phyloP scores from a whole-genome alignment of 371 early-diverging fungal genomes.

The Modicella reniformis region DNA sequence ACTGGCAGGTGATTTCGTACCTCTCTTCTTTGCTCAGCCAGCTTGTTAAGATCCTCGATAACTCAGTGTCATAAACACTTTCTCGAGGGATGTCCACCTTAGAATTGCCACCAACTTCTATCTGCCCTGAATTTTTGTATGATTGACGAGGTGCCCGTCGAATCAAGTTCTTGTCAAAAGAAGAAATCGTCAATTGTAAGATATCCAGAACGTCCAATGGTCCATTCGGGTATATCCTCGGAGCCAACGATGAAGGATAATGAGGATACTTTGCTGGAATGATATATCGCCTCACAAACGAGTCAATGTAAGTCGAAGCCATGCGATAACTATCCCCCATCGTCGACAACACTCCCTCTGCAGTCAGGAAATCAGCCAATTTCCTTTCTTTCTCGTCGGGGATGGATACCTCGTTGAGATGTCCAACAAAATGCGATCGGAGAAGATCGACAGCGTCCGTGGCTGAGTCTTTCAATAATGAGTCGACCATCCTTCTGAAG shows the following conservation, averaged over 20 bases:
- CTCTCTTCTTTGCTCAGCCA: not conserved
- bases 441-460: slow-evolving; percentile 9
- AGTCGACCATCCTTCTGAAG: slow-evolving; percentile 8
- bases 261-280: slow-evolving; percentile 1
- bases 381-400: not conserved
- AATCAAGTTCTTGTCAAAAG: slow-evolving; percentile 1
- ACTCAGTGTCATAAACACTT: slow-evolving; percentile 4
- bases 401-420: not conserved
- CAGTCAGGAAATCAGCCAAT: slow-evolving; percentile 2
- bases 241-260: not conserved
- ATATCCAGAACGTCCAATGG: not conserved
- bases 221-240: not conserved
- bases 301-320: slow-evolving; percentile 8
- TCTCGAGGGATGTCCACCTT: not conserved
- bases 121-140: not conserved
- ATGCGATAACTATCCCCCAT: not conserved
- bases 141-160: not conserved
- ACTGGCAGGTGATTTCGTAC: not conserved
- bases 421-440: slow-evolving; percentile 5
- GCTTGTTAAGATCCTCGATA: not conserved
- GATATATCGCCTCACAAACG: not conserved
- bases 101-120: not conserved
- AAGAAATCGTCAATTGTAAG: not conserved
- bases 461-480: not conserved
- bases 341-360: slow-evolving; percentile 3